Percentiles rank a stretch among this genome's conserved stretches.
phyloP scores from a whole-genome alignment of 2,329 filamentous ascomycete species.

The Zelopaecilomyces penicillatus region DNA sequence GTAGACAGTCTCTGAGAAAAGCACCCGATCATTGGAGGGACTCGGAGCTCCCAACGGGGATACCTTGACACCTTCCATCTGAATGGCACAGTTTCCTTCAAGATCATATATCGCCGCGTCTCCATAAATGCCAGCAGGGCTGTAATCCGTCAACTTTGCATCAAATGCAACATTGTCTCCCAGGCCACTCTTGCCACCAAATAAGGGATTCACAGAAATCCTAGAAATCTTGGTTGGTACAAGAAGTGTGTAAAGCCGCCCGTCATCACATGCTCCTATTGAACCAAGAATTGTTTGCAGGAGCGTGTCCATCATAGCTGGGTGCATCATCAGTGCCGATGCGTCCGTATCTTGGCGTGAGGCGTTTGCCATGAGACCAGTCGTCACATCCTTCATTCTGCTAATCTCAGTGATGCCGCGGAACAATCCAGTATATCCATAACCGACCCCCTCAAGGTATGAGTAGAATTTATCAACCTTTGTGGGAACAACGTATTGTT shows the following conservation, averaged over 20 bases:
- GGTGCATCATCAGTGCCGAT: background rate
- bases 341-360: background rate
- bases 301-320: background rate
- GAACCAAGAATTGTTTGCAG: background rate
- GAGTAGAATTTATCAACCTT: conserved; percentile 10
- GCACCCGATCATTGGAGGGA: background rate
- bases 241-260: background rate
- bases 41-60: background rate
- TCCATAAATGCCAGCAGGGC: background rate
- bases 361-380: background rate
- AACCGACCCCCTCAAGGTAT: conserved; percentile 10
- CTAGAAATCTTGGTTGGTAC: background rate
- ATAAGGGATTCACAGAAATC: background rate
- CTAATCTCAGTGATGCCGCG: conserved; percentile 4
- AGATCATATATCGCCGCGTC: background rate
- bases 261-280: background rate
- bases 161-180: background rate
- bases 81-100: background rate
- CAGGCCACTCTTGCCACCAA: background rate
- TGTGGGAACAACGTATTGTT: too few relatives aligned
- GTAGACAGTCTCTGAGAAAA: background rate
- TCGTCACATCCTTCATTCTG: background rate
- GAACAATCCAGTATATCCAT: conserved; percentile 12
- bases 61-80: background rate
- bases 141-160: background rate